Evolutionary conservation across 805 yeast species (phyloP).

Genomic region (Metschnikowia anglica): DNA sequence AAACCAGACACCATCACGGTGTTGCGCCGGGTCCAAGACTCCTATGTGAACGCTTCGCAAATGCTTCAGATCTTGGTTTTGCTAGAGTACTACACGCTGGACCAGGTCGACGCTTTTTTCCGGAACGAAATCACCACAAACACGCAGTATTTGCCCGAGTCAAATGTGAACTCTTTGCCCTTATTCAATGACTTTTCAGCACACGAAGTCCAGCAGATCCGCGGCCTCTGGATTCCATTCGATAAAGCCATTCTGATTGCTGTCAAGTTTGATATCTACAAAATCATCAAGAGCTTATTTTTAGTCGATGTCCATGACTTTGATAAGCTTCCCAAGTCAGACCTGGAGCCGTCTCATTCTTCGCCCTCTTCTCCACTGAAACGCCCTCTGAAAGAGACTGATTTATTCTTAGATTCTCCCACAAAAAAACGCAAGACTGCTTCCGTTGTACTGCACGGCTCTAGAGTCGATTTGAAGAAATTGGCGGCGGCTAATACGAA

Average conservation of each 20-base stretch:
- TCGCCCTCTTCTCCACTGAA: conserved; percentile 5
- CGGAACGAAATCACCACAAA: conserved; percentile 34
- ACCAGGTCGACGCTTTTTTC: conserved; percentile 32
- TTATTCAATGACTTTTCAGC: conserved; percentile 29
- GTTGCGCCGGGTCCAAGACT: conserved; percentile 43
- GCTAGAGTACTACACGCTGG: conserved; percentile 26
- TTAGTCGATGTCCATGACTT: conserved; percentile 46
- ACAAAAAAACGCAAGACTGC: conserved; percentile 32
- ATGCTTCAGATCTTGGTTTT: conserved; percentile 34
- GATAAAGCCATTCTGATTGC: conserved; percentile 44
- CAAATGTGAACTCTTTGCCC: conserved; percentile 19
- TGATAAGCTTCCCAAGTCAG: conserved; percentile 33
- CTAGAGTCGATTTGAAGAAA: conserved; percentile 2
- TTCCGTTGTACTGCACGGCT: background rate
- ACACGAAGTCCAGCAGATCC: conserved; percentile 28
- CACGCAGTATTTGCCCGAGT: conserved; percentile 31
- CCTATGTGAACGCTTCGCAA: conserved; percentile 40
- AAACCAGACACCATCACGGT: conserved; percentile 14
- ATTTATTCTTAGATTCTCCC: conserved; percentile 34
- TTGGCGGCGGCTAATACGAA: conserved; percentile 36
- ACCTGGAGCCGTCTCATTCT: background rate
- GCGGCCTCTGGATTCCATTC: conserved; percentile 45
- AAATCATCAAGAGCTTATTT: conserved; percentile 35
- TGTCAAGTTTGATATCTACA: conserved; percentile 40
- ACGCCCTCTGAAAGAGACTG: conserved; percentile 22